Conservation (phyloP, 805 yeast species). For the Sporopachydermia lactativora region DNA sequence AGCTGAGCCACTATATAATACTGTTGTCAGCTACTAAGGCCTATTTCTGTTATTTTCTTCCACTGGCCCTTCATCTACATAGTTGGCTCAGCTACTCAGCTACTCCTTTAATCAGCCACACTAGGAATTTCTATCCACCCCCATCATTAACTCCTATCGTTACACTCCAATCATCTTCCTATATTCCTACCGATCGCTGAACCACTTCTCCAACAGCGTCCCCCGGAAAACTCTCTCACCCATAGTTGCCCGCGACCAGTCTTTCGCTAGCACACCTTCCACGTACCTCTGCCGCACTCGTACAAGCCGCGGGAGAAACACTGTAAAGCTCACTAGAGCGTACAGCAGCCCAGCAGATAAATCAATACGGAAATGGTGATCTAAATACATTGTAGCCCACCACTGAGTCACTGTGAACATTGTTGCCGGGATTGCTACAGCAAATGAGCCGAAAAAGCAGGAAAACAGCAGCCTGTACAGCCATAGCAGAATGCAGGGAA, state of each 20-base stretch:
- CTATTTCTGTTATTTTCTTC: too few species aligned
- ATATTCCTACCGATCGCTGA: too few species aligned
- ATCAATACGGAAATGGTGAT: conserved; percentile 60
- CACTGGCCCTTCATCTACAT: too few species aligned
- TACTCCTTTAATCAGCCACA: too few species aligned
- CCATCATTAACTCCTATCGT: too few species aligned
- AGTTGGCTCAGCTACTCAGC: too few species aligned
- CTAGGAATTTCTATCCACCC: too few species aligned
- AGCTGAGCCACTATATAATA: too few species aligned
- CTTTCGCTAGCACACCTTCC: conserved; percentile 8
- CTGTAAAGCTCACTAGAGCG: conserved; percentile 29
- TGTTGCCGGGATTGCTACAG: background rate
- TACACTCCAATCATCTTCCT: too few species aligned
- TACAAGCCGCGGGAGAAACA: conserved; percentile 23
- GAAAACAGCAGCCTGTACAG: conserved; percentile 26
- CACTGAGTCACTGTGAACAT: conserved; percentile 36
- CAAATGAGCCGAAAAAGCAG: background rate
- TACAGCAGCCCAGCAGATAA: conserved; percentile 40
- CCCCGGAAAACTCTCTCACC: conserved; percentile 53
- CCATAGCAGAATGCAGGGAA: conserved; percentile 53
- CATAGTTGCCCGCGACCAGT: conserved; percentile 26
- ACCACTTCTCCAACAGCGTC: conserved; percentile 33
- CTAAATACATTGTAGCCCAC: conserved; percentile 66
- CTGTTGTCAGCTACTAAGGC: too few species aligned
- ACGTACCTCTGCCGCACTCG: conserved; percentile 22